Percentiles rank a stretch among this genome's conserved stretches.
Conservation (phyloP, 306 rosid genomes). For the Lithocarpus polystachyus region DNA sequence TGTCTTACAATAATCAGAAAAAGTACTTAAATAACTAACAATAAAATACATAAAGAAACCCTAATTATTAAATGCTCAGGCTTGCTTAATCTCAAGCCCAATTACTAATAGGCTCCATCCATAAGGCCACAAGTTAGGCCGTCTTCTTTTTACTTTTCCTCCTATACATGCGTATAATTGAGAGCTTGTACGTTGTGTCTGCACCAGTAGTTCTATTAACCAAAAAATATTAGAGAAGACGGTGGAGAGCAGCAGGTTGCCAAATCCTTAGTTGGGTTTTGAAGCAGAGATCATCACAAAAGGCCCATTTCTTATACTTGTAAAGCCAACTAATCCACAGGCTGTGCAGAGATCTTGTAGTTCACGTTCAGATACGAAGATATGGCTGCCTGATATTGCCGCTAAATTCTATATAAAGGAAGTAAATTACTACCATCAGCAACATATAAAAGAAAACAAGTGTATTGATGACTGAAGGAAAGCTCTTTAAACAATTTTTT, state of each 20-base stretch:
- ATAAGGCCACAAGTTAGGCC: no score
- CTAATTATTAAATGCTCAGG: no score
- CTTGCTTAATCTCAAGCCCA: no score
- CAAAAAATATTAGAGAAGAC: background rate
- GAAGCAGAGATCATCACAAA: conserved; percentile 84
- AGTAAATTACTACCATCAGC: conserved; percentile 22
- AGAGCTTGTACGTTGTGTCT: no score
- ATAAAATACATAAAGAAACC: no score
- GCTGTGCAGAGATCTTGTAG: conserved; percentile 77
- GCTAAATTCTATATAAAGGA: conserved; percentile 36
- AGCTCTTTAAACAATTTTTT: background rate
- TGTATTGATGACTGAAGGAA: background rate
- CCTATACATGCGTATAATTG: no score
- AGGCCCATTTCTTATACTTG: conserved; percentile 53
- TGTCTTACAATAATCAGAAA: no score
- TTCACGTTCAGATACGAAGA: conserved; percentile 60
- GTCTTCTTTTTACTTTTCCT: no score
- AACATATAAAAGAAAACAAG: background rate
- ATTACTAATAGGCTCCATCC: no score
- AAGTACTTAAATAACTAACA: no score
- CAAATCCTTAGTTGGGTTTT: conserved; percentile 50
- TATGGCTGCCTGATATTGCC: conserved; percentile 51
- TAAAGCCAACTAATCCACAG: conserved; percentile 64
- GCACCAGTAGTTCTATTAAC: background rate
- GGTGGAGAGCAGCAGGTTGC: conserved; percentile 19